Conservation (phyloP, 1,139 yeast genomes). For the Hyphopichia buzzinii region DNA sequence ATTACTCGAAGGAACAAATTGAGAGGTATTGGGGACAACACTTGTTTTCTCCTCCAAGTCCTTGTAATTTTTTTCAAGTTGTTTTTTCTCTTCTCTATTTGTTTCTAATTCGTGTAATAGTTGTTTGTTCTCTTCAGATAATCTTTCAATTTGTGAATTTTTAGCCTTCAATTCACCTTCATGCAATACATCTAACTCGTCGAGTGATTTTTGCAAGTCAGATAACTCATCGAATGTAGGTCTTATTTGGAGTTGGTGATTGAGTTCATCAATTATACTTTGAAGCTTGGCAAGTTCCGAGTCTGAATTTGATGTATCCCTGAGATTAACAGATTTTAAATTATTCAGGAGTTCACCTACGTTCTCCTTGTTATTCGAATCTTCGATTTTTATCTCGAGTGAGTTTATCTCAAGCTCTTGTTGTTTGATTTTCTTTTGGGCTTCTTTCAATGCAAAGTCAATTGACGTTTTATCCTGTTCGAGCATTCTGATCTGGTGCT, state of each 20-base stretch:
- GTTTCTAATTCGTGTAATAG: conserved; percentile 18
- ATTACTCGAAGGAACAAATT: not conserved
- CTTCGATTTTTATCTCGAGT: conserved; percentile 2
- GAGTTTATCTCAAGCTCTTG: conserved; percentile 2
- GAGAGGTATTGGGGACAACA: not conserved
- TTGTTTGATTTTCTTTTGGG: conserved; percentile 1
- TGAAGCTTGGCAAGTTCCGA: conserved; percentile 12
- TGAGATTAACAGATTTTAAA: not conserved
- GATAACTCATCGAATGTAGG: conserved; percentile 32
- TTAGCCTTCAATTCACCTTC: conserved; percentile 29
- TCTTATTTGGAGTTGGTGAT: conserved; percentile 25
- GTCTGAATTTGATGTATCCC: not conserved
- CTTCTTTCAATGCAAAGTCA: not conserved
- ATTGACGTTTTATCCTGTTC: conserved; percentile 2
- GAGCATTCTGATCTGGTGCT: not conserved
- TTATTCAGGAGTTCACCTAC: conserved; percentile 2
- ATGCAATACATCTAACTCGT: conserved; percentile 32
- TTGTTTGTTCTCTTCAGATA: conserved; percentile 18
- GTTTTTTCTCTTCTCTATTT: conserved; percentile 6
- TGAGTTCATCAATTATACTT: conserved; percentile 19
- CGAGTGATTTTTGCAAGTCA: conserved; percentile 29
- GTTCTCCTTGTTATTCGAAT: conserved; percentile 3
- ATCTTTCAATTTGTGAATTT: conserved; percentile 24
- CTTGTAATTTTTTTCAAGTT: not conserved
- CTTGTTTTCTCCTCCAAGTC: not conserved